phyloP scores from a whole-genome alignment of 148 eudicot species.

The Rheum nobile region DNA sequence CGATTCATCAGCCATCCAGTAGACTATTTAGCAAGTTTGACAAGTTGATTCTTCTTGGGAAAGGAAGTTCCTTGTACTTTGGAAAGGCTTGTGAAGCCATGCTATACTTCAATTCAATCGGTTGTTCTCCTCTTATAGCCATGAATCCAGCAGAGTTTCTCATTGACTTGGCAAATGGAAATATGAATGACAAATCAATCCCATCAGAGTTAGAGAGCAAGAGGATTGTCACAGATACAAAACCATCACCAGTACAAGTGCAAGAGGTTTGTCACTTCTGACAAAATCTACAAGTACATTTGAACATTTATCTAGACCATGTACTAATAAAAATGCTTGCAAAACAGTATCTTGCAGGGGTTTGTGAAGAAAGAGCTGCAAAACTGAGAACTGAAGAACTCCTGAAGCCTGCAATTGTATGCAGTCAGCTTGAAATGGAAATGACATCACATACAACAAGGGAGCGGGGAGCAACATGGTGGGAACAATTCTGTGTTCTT shows the following conservation, averaged over 20 bases:
- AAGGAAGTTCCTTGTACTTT: slow-evolving; percentile 20
- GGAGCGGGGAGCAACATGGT: slow-evolving; percentile 18
- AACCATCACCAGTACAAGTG: slow-evolving; percentile 16
- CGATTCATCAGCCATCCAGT: slow-evolving; percentile 23
- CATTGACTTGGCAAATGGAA: slow-evolving; percentile 23
- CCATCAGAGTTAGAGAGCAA: slow-evolving; percentile 11
- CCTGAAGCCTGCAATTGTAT: background rate
- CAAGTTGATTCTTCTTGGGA: slow-evolving; percentile 22
- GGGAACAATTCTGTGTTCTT: slow-evolving; percentile 21
- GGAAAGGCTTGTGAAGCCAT: slow-evolving; percentile 25
- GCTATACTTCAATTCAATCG: slow-evolving; percentile 17
- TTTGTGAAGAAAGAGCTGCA: slow-evolving; percentile 7
- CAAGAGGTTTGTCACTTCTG: slow-evolving; percentile 18
- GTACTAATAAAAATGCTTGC: background rate
- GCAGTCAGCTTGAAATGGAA: background rate
- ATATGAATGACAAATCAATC: slow-evolving; percentile 23
- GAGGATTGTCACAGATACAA: background rate
- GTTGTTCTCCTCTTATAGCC: slow-evolving; percentile 19
- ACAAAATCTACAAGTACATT: background rate
- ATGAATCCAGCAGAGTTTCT: slow-evolving; percentile 27
- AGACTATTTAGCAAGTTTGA: slow-evolving; percentile 20
- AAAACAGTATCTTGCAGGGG: slow-evolving; percentile 19
- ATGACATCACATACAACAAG: slow-evolving; percentile 6
- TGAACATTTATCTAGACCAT: background rate
- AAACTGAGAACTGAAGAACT: slow-evolving; percentile 6